A percentile compares a stretch with the other conserved stretches of the same genome.
phyloP scores from a whole-genome alignment of 208 protist species.

The Porcisia hertigi region DNA sequence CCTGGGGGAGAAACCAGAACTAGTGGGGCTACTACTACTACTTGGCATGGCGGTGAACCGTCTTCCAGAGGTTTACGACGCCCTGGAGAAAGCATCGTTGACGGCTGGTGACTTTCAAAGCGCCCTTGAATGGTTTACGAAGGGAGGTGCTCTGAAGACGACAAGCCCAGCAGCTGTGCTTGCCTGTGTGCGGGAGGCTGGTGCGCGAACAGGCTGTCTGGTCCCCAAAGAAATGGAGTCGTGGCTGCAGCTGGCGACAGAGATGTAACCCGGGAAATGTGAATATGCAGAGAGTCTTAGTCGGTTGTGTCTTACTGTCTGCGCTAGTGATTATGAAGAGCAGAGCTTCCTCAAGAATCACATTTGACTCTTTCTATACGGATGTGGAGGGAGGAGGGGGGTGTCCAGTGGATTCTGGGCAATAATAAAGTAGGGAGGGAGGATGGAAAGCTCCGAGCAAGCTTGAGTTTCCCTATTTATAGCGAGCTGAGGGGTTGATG shows the following conservation, averaged over 20 bases:
- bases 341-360: not conserved
- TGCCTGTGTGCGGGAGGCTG: conserved; percentile 43
- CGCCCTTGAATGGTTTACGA: conserved; percentile 37
- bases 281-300: not conserved
- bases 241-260: conserved; percentile 58
- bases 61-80: conserved; percentile 20
- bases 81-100: conserved; percentile 29
- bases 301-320: not conserved
- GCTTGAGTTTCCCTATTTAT: not conserved
- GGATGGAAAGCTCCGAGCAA: not conserved
- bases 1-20: conserved; percentile 3
- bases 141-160: conserved; percentile 24
- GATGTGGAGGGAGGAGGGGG: not conserved
- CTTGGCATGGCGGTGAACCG: conserved; percentile 11
- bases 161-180: conserved; percentile 42
- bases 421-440: not conserved
- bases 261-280: conserved; percentile 11
- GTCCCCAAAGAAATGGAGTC: conserved; percentile 50
- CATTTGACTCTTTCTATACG: not conserved
- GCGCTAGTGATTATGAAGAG: not conserved
- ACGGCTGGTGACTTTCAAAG: conserved; percentile 33
- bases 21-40: conserved; percentile 19
- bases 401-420: not conserved
- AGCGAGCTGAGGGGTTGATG: not conserved
- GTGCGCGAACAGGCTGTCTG: conserved; percentile 22